Evolutionary conservation across 192 early-diverging fungal species (phyloP).

Genomic region (Entomortierella chlamydospora): DNA sequence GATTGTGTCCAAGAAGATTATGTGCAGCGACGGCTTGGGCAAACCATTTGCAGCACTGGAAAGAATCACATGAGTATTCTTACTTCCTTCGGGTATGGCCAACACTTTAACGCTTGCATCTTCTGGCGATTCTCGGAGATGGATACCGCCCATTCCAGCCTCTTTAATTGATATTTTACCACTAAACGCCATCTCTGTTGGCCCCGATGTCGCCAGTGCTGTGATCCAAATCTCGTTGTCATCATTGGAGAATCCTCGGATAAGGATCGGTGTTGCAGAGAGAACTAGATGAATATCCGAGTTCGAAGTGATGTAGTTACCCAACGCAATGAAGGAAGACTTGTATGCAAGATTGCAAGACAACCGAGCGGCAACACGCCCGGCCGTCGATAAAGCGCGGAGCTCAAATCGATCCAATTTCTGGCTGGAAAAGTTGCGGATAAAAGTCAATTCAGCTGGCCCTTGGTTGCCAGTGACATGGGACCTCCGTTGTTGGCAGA

Average conservation of each 20-base stretch:
- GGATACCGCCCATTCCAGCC: conserved; percentile 10
- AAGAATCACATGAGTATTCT: conserved; percentile 19
- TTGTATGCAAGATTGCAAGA: conserved; percentile 66
- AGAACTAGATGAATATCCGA: conserved; percentile 64
- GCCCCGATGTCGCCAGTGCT: conserved; percentile 62
- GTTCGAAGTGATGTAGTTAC: conserved; percentile 64
- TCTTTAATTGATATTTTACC: conserved; percentile 53
- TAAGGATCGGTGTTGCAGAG: conserved; percentile 69
- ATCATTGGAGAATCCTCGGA: conserved; percentile 32
- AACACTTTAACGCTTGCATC: conserved; percentile 17
- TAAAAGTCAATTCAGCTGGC: conserved; percentile 62
- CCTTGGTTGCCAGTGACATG: conserved; percentile 14
- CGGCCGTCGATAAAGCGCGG: conserved; percentile 3
- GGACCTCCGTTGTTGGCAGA: conserved; percentile 61
- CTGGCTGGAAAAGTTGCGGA: conserved; percentile 72
- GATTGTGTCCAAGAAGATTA: conserved; percentile 29
- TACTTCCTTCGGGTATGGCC: conserved; percentile 32
- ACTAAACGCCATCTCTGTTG: conserved; percentile 69
- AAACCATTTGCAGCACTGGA: conserved; percentile 40
- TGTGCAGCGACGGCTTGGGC: conserved; percentile 46
- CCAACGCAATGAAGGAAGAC: conserved; percentile 70
- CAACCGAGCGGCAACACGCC: conserved; percentile 27
- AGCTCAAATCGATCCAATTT: conserved; percentile 58
- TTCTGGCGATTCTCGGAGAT: conserved; percentile 8
- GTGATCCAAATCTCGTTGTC: conserved; percentile 75